Base-by-base conservation (phyloP, 2,329 filamentous ascomycete genomes). In the Drechslerella dactyloides region DNA sequence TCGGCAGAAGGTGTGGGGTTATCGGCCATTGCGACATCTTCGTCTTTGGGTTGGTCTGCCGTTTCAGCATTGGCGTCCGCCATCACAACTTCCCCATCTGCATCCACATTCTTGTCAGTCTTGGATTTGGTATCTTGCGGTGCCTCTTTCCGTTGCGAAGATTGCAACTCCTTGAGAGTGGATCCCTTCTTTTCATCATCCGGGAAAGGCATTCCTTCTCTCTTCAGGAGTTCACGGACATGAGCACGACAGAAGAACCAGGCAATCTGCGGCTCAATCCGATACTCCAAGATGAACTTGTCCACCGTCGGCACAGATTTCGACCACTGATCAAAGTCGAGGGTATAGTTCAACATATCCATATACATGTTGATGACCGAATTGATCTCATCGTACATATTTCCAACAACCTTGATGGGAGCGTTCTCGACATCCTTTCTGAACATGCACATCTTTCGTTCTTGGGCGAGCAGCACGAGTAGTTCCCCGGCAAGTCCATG, bases 391-490 rank as follows among this genome's bases (percentile, higher is more conserved):
- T 99, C 94, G 58, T 96, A 85, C 74, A 96, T 88, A 57, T 91
- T 91, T 1, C 91, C 90, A 11, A 97, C 82, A 48, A 93, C 88
- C 79, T 99, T 99, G 78, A 97, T 87, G 4, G 76, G 76, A 0
- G 90, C 88, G 66, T 89, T 86, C 23, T 84, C 83, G 37, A 91
- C 87, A 5, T 89, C 85, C 0, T 89, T 81, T 44, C 87, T 87
- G 80, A 89, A 96, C 23, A 94, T 86, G 73, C 91, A 94, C n/a
- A 89, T 87, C 78, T 96, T 89, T 52, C 91, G 87, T 79, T 96
- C 92, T 77, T 97, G 93, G 0, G 93, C 90, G 75, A 99, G 89
- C 50, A 92, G 89, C 75, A 97, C 85, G n/a, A 99, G 84, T 1
- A 97, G 84, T 69, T 91, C 89, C 1, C 90, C 89, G 23, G 90